These are phyloP conservation scores for Raphidocelis subcapitata DNA, from an alignment of 139 green algal genomes.

Conservation along the genomic window DNA sequence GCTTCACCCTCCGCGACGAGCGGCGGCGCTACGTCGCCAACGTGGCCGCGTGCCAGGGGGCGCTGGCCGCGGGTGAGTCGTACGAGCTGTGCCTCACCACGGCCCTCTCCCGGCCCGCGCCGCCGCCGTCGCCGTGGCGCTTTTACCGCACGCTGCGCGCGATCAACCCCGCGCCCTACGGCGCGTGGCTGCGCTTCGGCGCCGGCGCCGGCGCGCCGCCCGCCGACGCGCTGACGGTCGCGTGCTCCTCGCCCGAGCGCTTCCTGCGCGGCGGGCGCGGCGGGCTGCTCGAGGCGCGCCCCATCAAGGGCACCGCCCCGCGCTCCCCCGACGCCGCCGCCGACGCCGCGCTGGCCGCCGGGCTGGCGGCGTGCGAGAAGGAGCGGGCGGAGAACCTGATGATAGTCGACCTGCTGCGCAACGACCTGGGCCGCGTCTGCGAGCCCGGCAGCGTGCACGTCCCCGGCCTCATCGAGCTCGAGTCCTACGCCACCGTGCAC, in stretches of 20 bases:
- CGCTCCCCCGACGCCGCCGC: constrained; percentile 32
- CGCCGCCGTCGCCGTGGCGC: constrained; percentile 19
- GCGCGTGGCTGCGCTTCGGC: constrained; percentile 80
- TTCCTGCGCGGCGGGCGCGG: constrained; percentile 79
- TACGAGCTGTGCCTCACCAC: constrained; percentile 99
- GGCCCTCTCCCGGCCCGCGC: constrained; percentile 26
- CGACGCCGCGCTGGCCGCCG: constrained; percentile 58
- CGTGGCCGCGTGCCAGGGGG: constrained; percentile 68
- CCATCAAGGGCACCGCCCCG: constrained; percentile 93
- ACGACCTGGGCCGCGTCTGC: constrained; percentile 86
- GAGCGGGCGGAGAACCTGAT: constrained; percentile 98
- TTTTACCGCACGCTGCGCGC: constrained; percentile 82
- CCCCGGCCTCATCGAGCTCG: constrained; percentile 88
- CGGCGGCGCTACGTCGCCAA: constrained; percentile 76
- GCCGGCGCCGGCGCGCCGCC: background rate
- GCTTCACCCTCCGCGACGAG: no score
- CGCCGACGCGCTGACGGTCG: constrained; percentile 46
- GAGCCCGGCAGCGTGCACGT: constrained; percentile 86
- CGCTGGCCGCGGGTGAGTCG: constrained; percentile 81
- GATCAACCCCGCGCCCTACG: constrained; percentile 95
- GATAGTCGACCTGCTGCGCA: constrained; percentile 99
- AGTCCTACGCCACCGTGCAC: constrained; percentile 95
- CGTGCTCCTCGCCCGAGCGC: constrained; percentile 95
- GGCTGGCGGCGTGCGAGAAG: constrained; percentile 79
- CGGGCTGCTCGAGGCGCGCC: constrained; percentile 89